These are phyloP conservation scores for Lecanicillium sp. DNA, from an alignment of 2,329 filamentous ascomycete genomes.

Conservation along the genomic window DNA sequence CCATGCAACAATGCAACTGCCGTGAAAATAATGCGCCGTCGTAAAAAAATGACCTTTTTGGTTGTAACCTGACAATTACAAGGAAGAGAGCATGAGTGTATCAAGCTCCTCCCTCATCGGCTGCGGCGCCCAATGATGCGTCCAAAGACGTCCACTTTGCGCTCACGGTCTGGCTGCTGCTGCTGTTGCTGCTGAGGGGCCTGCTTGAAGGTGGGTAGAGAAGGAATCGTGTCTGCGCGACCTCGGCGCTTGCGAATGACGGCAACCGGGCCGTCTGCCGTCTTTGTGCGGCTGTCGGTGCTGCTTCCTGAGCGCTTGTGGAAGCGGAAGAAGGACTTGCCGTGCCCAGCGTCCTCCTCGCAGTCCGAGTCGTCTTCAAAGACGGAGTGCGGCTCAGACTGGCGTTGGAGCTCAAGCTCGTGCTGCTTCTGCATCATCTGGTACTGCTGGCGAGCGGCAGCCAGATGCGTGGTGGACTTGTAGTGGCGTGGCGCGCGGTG, in stretches of 20 bases:
- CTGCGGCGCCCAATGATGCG: constrained; percentile 28
- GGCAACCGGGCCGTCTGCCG: constrained; percentile 3
- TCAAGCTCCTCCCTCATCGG: constrained; percentile 15
- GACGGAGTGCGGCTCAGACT: constrained; percentile 30
- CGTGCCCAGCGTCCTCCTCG: constrained; percentile 22
- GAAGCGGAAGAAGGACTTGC: constrained; percentile 36
- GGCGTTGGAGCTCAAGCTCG: constrained; percentile 15
- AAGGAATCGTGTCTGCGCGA: constrained; percentile 15
- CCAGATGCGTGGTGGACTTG: constrained; percentile 20
- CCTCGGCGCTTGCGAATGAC: constrained; percentile 8
- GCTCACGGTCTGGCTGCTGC: constrained; percentile 15
- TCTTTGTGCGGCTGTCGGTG: constrained; percentile 18
- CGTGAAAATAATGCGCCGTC: too few relatives aligned
- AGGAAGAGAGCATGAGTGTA: too few relatives aligned
- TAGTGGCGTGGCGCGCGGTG: constrained; percentile 15
- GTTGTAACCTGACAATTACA: too few relatives aligned
- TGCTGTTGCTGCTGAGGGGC: constrained; percentile 4
- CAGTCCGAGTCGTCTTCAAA: constrained; percentile 42
- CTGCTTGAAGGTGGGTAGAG: constrained; percentile 12
- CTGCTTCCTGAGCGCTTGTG: constrained; percentile 26
- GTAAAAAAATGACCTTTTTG: too few relatives aligned
- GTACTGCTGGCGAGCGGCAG: constrained; percentile 11
- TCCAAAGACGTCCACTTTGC: constrained; percentile 27
- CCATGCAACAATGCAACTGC: too few relatives aligned
- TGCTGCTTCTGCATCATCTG: constrained; percentile 15